phyloP scores from a whole-genome alignment of 257 asterid genomes.

The Jacaranda mimosifolia region DNA sequence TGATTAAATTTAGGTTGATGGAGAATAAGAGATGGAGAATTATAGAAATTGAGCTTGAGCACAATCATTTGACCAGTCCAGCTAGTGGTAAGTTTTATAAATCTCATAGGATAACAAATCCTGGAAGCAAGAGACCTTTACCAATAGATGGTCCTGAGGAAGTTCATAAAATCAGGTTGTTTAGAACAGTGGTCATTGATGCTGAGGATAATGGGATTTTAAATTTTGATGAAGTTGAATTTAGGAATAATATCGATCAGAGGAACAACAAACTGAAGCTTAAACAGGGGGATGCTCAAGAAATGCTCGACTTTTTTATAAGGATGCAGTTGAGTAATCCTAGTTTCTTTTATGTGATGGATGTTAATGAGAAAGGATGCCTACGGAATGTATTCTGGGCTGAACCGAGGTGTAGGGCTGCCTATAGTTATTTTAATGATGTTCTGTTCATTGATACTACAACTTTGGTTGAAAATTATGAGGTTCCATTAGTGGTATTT shows the following conservation, averaged over 20 bases:
- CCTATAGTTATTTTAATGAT: conserved; percentile 62
- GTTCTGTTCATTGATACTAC: conserved; percentile 52
- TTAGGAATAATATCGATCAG: conserved; percentile 35
- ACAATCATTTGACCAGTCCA: conserved; percentile 63
- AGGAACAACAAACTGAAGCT: conserved; percentile 51
- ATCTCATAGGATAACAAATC: conserved; percentile 50
- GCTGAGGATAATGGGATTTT: conserved; percentile 43
- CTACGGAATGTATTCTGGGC: conserved; percentile 70
- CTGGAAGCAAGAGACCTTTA: conserved; percentile 63
- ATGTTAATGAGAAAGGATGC: conserved; percentile 63
- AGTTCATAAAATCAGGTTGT: conserved; percentile 53
- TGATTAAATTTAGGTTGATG: conserved; percentile 68
- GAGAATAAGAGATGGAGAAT: conserved; percentile 68
- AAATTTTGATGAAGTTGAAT: conserved; percentile 43
- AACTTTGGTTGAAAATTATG: conserved; percentile 46
- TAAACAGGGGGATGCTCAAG: conserved; percentile 60
- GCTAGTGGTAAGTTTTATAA: conserved; percentile 50
- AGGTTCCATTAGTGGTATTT: conserved; percentile 64
- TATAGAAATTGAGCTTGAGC: conserved; percentile 70
- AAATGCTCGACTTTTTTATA: conserved; percentile 50
- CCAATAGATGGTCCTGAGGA: conserved; percentile 46
- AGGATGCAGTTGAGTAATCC: conserved; percentile 60
- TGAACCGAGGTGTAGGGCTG: conserved; percentile 53
- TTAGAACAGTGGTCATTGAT: conserved; percentile 59
- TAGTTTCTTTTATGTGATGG: conserved; percentile 66